Conservation (phyloP, 805 yeast species). For the Kregervanrija pseudodelftensis region DNA sequence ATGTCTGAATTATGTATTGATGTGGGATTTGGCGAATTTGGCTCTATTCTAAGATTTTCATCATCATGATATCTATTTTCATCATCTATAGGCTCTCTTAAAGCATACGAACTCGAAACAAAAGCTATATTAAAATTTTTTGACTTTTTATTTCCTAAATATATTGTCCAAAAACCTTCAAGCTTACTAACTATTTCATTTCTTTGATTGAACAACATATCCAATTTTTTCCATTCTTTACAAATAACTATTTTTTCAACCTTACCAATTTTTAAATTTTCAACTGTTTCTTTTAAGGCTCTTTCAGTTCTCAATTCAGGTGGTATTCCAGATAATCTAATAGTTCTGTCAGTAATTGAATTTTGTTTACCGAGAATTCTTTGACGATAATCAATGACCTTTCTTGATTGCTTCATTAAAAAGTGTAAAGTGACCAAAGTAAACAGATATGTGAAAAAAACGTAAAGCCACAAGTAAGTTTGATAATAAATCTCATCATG, state of each 20-base stretch:
- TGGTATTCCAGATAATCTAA: conserved; percentile 84
- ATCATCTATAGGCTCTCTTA: conserved; percentile 9
- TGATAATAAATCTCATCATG: conserved; percentile 28
- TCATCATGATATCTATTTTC: conserved; percentile 14
- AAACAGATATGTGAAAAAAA: conserved; percentile 79
- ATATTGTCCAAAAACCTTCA: conserved; percentile 69
- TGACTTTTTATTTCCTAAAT: conserved; percentile 37
- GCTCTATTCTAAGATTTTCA: not conserved
- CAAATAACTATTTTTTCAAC: conserved; percentile 76
- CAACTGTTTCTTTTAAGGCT: conserved; percentile 68
- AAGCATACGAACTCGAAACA: conserved; percentile 17
- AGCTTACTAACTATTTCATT: conserved; percentile 43
- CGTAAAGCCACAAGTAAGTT: conserved; percentile 77
- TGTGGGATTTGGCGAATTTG: not conserved
- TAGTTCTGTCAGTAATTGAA: conserved; percentile 86
- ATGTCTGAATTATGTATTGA: too few relatives aligned
- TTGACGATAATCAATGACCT: conserved; percentile 75
- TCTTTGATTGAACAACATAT: conserved; percentile 56
- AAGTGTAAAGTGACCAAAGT: conserved; percentile 57
- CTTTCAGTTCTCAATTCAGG: conserved; percentile 65
- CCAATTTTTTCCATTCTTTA: conserved; percentile 77
- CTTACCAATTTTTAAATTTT: conserved; percentile 69
- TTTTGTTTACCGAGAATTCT: conserved; percentile 76
- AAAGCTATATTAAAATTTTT: conserved; percentile 21
- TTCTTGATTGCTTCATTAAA: conserved; percentile 61